Base-by-base conservation (phyloP, 768 basidiomycete species). In the Rhizopogon vinicolor region DNA sequence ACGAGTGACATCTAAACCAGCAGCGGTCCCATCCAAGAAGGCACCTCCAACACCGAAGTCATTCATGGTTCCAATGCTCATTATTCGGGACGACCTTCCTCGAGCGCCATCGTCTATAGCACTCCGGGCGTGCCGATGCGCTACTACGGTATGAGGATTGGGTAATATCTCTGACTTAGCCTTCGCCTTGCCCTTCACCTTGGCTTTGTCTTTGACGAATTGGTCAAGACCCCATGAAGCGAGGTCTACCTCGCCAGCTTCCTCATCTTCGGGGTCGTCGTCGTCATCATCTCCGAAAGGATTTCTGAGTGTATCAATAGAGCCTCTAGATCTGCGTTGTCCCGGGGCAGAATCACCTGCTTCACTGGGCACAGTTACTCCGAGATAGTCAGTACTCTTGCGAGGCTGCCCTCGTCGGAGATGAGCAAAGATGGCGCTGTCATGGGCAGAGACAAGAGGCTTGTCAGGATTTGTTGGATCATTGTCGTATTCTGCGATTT, bases 401-500 rank as follows among this genome's bases (percentile, higher is more conserved):
- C 82, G 77, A 43, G 78, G 65, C 25, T 25, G 25, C 50, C 79
- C 68, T 44, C 76, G 82, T 33, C 88, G 84, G 41, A 91, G 74
- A 66, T 89, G 86, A n/a, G 87, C 78, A 63, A 93, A 93, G 57
- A 93, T 87, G 50, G 90, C 91, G 57, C 90, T 92, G 57, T 93
- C 89, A 43, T 91, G 82, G 3, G 91, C 91, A 45, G 82, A 86
- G 53, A 78, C 80, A 59, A 75, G 72, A 7, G 83, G 82, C 10
- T 74, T 77, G 51, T 82, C 70, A 6, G 86, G 85, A 66, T 91
- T 76, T n/a, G 78, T 74, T 37, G 80, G 76, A 67, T 94, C 91
- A 60, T 94, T 94, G 78, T 95, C 93, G 67, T 95, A 95, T 70
- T 95, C 93, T 94, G 59, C 16, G 43, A 2, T 29, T 8, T 14